A percentile compares a stretch with the other conserved stretches of the same genome.
Evolutionary conservation across 2,329 filamentous ascomycete species (phyloP).

Genomic region (Phaeosphaeriaceae sp.): DNA sequence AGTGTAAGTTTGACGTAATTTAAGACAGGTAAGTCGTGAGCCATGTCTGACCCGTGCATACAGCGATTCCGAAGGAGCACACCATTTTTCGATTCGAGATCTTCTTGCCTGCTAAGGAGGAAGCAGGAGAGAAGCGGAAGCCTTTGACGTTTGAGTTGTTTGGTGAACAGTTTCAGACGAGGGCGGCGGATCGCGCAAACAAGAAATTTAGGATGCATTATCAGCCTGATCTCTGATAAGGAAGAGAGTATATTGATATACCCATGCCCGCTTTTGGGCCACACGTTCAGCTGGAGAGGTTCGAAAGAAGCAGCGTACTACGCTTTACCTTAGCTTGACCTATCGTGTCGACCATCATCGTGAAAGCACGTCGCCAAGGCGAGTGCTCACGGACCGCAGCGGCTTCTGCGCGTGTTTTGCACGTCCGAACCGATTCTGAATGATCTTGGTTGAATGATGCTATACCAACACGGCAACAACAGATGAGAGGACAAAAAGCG

Average conservation of each 20-base stretch:
- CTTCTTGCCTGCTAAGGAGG: conserved; percentile 51
- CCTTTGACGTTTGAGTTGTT: conserved; percentile 81
- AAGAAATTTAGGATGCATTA: conserved; percentile 92
- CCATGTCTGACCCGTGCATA: conserved; percentile 12
- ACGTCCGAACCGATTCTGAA: no score
- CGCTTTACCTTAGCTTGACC: no score
- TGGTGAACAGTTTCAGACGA: conserved; percentile 84
- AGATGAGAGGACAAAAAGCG: neutral
- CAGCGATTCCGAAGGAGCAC: conserved; percentile 84
- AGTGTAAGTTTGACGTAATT: conserved; percentile 56
- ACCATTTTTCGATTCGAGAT: conserved; percentile 83
- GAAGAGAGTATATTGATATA: neutral
- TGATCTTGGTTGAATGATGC: no score
- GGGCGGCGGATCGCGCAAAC: conserved; percentile 83
- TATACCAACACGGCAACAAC: no score
- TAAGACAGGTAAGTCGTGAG: conserved; percentile 52
- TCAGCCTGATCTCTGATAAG: conserved; percentile 71
- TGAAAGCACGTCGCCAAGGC: no score
- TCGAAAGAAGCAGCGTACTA: no score
- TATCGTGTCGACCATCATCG: no score
- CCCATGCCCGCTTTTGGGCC: neutral
- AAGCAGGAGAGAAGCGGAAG: conserved; percentile 37
- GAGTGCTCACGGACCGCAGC: no score
- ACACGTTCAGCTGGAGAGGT: neutral
- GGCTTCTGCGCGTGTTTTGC: no score